Conservation (phyloP, 495 filamentous ascomycete genomes). For the Platismatia glauca region DNA sequence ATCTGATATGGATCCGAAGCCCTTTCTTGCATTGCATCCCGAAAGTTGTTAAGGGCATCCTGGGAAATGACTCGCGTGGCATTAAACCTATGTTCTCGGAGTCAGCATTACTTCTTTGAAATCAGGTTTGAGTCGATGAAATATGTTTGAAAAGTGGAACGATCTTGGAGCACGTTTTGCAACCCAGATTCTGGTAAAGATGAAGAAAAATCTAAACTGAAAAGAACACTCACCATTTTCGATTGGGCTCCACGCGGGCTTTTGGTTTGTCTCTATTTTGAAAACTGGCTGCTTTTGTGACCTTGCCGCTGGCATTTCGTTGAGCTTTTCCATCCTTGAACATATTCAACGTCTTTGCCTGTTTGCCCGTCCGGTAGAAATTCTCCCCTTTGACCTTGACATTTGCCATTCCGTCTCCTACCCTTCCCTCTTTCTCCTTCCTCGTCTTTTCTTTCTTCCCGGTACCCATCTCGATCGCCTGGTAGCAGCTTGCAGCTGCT, state of each 20-base stretch:
- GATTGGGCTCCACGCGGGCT: constrained; percentile 86
- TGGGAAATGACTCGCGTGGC: constrained; percentile 62
- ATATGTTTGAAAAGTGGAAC: not conserved
- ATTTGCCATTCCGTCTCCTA: constrained; percentile 76
- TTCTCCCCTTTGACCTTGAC: constrained; percentile 93
- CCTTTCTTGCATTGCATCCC: constrained; percentile 85
- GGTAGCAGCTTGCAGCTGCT: not conserved
- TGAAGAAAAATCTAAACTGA: not conserved
- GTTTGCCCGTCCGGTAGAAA: constrained; percentile 85
- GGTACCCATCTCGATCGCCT: constrained; percentile 63
- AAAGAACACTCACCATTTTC: constrained; percentile 49
- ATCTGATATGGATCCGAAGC: constrained; percentile 86
- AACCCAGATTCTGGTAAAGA: not conserved
- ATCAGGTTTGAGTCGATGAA: not conserved
- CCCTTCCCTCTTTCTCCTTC: constrained; percentile 72
- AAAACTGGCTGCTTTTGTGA: constrained; percentile 76
- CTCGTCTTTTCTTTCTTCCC: constrained; percentile 87
- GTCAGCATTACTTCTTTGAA: not conserved
- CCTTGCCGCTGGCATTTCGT: constrained; percentile 64
- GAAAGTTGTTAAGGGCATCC: constrained; percentile 66
- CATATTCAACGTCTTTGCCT: constrained; percentile 76
- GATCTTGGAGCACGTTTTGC: not conserved
- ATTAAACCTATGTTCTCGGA: constrained; percentile 41
- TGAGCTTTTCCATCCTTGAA: constrained; percentile 72
- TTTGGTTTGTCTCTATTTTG: constrained; percentile 70